A percentile compares a stretch with the other conserved stretches of the same genome.
These are phyloP conservation scores for Pleodorina starrii DNA, from an alignment of 139 green algal genomes.

Conservation along the genomic window DNA sequence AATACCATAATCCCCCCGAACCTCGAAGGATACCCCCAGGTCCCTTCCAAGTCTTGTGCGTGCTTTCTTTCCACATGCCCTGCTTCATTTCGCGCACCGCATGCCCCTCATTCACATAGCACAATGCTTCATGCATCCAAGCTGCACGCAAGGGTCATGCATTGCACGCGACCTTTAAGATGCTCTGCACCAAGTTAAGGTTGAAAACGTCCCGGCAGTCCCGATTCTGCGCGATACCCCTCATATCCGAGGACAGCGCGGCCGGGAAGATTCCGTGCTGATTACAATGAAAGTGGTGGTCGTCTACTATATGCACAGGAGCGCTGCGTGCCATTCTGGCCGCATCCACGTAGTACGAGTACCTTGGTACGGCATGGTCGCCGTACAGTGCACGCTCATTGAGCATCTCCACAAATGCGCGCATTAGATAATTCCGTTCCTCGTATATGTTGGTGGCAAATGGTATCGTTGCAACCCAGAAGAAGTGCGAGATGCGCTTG, in stretches of 20 bases:
- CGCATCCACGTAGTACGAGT: not conserved
- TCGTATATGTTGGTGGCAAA: not conserved
- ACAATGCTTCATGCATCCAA: too few species aligned
- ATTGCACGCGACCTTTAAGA: not conserved
- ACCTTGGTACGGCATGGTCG: not conserved
- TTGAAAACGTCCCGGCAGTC: not conserved
- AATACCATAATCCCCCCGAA: too few species aligned
- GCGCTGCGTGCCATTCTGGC: not conserved
- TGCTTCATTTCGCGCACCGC: too few species aligned
- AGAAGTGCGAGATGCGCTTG: not conserved
- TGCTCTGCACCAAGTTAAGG: not conserved
- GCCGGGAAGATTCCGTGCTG: not conserved
- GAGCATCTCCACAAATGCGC: not conserved
- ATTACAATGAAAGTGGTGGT: not conserved
- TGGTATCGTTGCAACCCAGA: conserved; percentile 1
- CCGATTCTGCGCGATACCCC: not conserved
- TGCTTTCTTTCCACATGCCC: too few species aligned
- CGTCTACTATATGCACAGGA: not conserved
- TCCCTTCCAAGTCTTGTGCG: too few species aligned
- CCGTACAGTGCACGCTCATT: not conserved
- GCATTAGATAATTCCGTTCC: not conserved
- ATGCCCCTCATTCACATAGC: too few species aligned
- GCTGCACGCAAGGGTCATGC: too few species aligned
- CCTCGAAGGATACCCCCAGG: too few species aligned
- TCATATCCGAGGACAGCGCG: not conserved